These are phyloP conservation scores for Saccharomycopsis fibuligera DNA, from an alignment of 805 yeast genomes.

Conservation along the genomic window DNA sequence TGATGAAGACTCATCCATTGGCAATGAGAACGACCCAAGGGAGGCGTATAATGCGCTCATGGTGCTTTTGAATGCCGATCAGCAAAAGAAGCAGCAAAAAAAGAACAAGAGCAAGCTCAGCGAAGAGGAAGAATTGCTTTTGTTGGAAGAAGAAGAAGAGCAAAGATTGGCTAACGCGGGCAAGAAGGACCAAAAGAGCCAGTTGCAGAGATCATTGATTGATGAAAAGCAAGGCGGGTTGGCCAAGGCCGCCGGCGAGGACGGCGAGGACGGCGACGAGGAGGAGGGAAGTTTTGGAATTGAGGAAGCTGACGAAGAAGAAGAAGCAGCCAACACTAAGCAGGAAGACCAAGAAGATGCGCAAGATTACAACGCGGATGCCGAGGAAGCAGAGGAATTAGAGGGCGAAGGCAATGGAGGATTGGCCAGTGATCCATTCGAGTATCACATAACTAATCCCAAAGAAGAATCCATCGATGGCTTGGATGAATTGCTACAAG, in stretches of 20 bases:
- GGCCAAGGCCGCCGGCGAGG: no score
- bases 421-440: conserved; percentile 60
- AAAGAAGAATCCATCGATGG: conserved; percentile 13
- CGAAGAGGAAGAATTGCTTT: neutral
- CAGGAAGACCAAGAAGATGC: conserved; percentile 31
- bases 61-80: conserved; percentile 50
- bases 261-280: conserved; percentile 23
- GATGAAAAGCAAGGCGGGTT: conserved; percentile 25
- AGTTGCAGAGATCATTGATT: conserved; percentile 31
- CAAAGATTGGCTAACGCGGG: conserved; percentile 12
- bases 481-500: conserved; percentile 12
- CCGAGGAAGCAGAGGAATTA: conserved; percentile 30
- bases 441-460: conserved; percentile 60
- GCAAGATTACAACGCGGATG: conserved; percentile 28
- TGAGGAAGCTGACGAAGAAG: conserved; percentile 22
- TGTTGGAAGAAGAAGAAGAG: conserved; percentile 17
- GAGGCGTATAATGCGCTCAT: conserved; percentile 63
- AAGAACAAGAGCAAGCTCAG: conserved; percentile 5
- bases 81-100: conserved; percentile 25
- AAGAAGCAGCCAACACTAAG: conserved; percentile 22
- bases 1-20: conserved; percentile 13
- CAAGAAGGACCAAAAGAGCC: conserved; percentile 20
- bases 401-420: conserved; percentile 35
- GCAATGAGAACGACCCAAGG: conserved; percentile 24
- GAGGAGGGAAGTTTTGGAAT: conserved; percentile 25